Percentiles rank a stretch among this genome's conserved stretches.
Conservation (phyloP, 495 filamentous ascomycete genomes). For the Podospora pseudocomata region DNA sequence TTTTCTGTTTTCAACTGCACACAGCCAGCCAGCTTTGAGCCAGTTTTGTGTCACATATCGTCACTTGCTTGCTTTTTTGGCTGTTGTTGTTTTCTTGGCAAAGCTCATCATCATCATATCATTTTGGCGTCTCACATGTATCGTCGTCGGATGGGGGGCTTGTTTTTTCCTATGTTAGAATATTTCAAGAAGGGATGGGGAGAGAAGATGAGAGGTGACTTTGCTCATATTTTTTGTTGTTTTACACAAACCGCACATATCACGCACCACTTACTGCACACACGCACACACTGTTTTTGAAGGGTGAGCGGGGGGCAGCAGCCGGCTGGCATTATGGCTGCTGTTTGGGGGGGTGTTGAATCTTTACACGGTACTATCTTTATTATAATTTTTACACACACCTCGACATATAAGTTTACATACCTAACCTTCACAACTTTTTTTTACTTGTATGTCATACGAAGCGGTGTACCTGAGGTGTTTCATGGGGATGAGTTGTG, state of each 20-base stretch:
- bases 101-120: constrained; percentile 4
- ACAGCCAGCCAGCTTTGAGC: not conserved
- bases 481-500: not conserved
- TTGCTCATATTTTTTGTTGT: not conserved
- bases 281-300: not conserved
- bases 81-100: not conserved
- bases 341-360: not conserved
- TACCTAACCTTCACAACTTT: not conserved
- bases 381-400: not conserved
- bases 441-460: not conserved
- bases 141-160: not conserved
- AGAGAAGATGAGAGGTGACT: not conserved
- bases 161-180: constrained; percentile 10
- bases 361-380: not conserved
- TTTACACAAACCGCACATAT: not conserved
- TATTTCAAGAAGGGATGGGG: not conserved
- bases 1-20: not conserved
- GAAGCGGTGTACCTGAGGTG: not conserved
- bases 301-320: not conserved
- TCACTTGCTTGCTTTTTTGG: not conserved
- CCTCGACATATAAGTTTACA: not conserved
- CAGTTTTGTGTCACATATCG: not conserved
- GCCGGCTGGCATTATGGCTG: not conserved
- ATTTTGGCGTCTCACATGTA: not conserved
- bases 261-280: constrained; percentile 2